Evolutionary conservation across 106 monocot species (phyloP).

Genomic region (Apostasia ramifera): DNA sequence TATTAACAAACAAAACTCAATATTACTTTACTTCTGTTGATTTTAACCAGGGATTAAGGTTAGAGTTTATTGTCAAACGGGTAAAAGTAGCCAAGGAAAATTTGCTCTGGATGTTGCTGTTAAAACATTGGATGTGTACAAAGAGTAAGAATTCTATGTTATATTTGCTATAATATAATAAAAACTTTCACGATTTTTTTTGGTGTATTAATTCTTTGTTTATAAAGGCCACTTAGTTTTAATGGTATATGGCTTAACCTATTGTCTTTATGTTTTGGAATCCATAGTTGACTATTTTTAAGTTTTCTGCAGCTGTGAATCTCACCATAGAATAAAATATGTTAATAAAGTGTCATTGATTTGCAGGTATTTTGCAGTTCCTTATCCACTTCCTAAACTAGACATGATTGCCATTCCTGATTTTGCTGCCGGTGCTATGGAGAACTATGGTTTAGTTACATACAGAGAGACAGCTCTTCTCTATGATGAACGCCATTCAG

Average conservation of each 20-base stretch:
- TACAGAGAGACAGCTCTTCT: slow-evolving; percentile 80
- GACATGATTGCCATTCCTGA: slow-evolving; percentile 99
- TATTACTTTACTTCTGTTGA: not conserved
- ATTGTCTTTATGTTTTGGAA: not conserved
- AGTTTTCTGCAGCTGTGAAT: not conserved
- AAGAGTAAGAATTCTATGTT: slow-evolving; percentile 30
- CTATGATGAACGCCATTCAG: slow-evolving; percentile 75
- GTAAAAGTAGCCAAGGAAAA: slow-evolving; percentile 78
- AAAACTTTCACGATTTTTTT: not conserved
- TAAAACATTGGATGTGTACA: slow-evolving; percentile 68
- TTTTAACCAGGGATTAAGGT: slow-evolving; percentile 51
- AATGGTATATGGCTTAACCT: too few species aligned
- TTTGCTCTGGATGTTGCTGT: slow-evolving; percentile 96
- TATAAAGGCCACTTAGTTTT: too few species aligned
- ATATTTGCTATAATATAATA: not conserved
- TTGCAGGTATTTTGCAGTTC: slow-evolving; percentile 65
- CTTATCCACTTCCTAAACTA: slow-evolving; percentile 88
- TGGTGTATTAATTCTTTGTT: not conserved
- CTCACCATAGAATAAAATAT: not conserved
- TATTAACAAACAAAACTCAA: not conserved
- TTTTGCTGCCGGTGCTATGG: slow-evolving; percentile 97
- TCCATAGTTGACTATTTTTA: not conserved
- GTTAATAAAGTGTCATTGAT: slow-evolving; percentile 2
- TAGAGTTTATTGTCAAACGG: slow-evolving; percentile 83
- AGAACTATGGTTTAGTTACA: slow-evolving; percentile 95